Evolutionary conservation across 495 filamentous ascomycete genomes (phyloP), one percentile per base, ranked within the genome.

Genomic region (Penicillium simplicissimum): DNA sequence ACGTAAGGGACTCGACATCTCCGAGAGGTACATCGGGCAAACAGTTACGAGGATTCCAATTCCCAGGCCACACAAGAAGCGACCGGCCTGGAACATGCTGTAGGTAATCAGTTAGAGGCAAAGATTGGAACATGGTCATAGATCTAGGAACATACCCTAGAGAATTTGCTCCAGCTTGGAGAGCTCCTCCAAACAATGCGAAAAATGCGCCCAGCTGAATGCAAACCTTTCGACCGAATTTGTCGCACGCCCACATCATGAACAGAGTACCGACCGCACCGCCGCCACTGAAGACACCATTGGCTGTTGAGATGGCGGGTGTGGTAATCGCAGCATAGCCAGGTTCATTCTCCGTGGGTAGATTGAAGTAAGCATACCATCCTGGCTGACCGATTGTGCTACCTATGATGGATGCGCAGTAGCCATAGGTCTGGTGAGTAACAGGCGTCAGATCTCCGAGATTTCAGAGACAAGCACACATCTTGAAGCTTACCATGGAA

Each of bases 361-460:
- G 74, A 21, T 73, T 60, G 60, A 83, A 76, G 66, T 78, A 79
- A 11, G 58, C 64, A 66, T 80, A 84, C 74, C 80, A 83, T 60
- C 74, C 74, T 6, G 80, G 80, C 58, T 83, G 82, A 23, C 82
- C 82, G 57, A 85, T 77, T 0, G 81, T 83, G 45, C 80, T 81
- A 17, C 71, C 67, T 42, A 85, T 82, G 55, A 82, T 78, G 1
- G 81, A 80, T 15, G 80, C 63, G 49, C 81, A 79, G 67, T 83
- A 84, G 35, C 74, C 73, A 57, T 77, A 81, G 21, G 79, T 77
- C 74, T 77, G 40, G 23, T 5, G 8, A n/a, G 38, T 35, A 52
- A 52, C n/a, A 21, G 15, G 7, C 5, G 33, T 52, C 7, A 52
- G 49, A 35, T 34, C 7, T 10, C 15, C 13, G 4, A 4, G 21